Evolutionary conservation across 208 protist species (phyloP).

Genomic region (Wallacemonas rigidus): DNA sequence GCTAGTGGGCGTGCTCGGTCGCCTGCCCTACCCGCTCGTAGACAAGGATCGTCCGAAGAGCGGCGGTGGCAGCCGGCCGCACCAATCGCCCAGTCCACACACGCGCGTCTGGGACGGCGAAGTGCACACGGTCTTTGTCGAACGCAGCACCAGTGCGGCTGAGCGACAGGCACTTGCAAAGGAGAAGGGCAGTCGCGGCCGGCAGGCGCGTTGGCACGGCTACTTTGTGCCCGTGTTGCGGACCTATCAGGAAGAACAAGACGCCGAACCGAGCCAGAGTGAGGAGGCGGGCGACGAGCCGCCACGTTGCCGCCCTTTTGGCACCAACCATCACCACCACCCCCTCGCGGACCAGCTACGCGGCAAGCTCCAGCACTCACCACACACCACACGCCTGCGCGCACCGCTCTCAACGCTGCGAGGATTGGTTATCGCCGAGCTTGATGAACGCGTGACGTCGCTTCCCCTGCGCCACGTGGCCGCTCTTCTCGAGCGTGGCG

Average conservation of each 20-base stretch:
- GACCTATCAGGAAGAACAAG: constrained; percentile 34
- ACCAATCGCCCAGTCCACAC: background rate
- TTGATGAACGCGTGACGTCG: constrained; percentile 15
- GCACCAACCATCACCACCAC: background rate
- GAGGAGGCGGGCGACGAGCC: background rate
- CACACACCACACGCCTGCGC: constrained; percentile 29
- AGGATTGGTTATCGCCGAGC: constrained; percentile 34
- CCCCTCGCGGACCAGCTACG: too few relatives aligned
- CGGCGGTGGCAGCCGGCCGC: background rate
- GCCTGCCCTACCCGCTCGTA: constrained; percentile 41
- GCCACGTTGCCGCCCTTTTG: too few relatives aligned
- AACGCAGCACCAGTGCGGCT: constrained; percentile 30
- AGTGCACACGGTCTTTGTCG: constrained; percentile 45
- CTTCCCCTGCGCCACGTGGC: constrained; percentile 45
- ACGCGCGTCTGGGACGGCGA: constrained; percentile 26
- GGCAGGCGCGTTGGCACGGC: constrained; percentile 57
- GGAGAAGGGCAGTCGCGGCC: constrained; percentile 47
- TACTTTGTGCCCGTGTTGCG: constrained; percentile 60
- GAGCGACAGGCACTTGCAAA: constrained; percentile 24
- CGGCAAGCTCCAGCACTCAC: background rate
- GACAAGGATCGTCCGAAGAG: background rate
- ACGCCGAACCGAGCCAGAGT: background rate
- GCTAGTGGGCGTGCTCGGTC: constrained; percentile 22
- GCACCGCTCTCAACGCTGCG: constrained; percentile 28
- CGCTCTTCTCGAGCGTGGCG: constrained; percentile 63